Conservation (phyloP, 352 stramenopile genomes). For the Pythium vanterpoolii region DNA sequence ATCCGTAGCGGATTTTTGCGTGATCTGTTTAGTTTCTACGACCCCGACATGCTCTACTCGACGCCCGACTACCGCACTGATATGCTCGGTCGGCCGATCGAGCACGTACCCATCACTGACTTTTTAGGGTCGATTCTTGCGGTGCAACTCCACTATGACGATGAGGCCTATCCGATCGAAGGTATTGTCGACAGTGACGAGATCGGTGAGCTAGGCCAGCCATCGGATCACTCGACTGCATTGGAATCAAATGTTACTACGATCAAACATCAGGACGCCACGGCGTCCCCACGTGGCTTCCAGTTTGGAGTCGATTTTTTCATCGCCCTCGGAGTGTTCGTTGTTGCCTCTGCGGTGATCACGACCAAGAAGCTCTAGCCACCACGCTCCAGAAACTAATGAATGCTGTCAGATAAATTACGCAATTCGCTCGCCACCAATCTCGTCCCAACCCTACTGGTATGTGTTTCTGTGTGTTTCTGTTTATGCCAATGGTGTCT, state of each 20-base stretch:
- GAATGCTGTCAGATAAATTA: slow-evolving; percentile 13
- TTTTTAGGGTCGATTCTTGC: slow-evolving; percentile 88
- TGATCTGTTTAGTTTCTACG: slow-evolving; percentile 82
- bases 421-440: background rate
- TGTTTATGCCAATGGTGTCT: background rate
- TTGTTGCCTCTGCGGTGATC: slow-evolving; percentile 29
- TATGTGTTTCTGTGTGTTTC: background rate
- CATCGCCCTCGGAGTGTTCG: slow-evolving; percentile 16
- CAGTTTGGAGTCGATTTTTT: slow-evolving; percentile 50
- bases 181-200: background rate
- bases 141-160: slow-evolving; percentile 64
- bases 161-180: slow-evolving; percentile 76
- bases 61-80: slow-evolving; percentile 76
- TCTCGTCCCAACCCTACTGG: background rate
- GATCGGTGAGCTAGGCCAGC: background rate
- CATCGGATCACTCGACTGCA: background rate
- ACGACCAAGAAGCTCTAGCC: slow-evolving; percentile 36
- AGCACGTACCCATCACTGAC: slow-evolving; percentile 80
- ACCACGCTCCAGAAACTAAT: slow-evolving; percentile 23
- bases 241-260: background rate
- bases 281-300: slow-evolving; percentile 22
- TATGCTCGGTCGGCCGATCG: slow-evolving; percentile 65
- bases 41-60: slow-evolving; percentile 80
- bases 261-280: background rate
- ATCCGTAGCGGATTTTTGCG: slow-evolving; percentile 60